phyloP scores from a whole-genome alignment of 2,329 filamentous ascomycete genomes.

The Ilyonectria sp. region DNA sequence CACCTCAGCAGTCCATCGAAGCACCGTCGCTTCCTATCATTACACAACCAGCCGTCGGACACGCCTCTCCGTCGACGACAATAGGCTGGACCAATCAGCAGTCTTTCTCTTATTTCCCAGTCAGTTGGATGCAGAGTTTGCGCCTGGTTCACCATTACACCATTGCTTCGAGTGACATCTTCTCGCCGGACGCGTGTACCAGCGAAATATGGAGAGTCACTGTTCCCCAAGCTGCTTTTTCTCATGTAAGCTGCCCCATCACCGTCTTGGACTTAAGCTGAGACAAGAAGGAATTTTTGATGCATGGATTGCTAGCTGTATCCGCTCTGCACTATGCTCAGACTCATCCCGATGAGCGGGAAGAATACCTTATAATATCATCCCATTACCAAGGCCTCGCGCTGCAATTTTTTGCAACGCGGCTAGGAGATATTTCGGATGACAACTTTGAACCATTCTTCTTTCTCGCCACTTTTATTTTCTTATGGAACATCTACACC shows the following conservation, averaged over 20 bases:
- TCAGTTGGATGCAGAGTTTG: slow-evolving; percentile 36
- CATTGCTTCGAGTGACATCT: slow-evolving; percentile 6
- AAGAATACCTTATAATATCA: slow-evolving; percentile 33
- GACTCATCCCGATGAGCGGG: slow-evolving; percentile 24
- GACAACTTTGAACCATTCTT: slow-evolving; percentile 37
- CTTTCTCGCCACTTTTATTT: slow-evolving; percentile 37
- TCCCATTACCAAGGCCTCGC: slow-evolving; percentile 35
- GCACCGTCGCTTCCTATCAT: neutral
- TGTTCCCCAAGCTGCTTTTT: slow-evolving; percentile 32
- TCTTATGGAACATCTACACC: slow-evolving; percentile 31
- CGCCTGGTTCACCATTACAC: slow-evolving; percentile 36
- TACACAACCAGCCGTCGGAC: neutral
- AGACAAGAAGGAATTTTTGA: slow-evolving; percentile 32
- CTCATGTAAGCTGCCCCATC: slow-evolving; percentile 18
- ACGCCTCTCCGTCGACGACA: neutral
- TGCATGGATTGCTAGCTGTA: slow-evolving; percentile 34
- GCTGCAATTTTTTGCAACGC: slow-evolving; percentile 25
- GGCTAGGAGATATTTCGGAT: slow-evolving; percentile 27
- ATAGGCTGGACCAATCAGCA: neutral
- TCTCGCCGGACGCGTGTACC: neutral
- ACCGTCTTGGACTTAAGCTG: neutral
- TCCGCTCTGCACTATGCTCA: slow-evolving; percentile 33
- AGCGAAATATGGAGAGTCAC: slow-evolving; percentile 27
- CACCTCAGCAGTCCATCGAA: slow-evolving; percentile 4
- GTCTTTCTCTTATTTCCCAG: slow-evolving; percentile 7